phyloP scores from a whole-genome alignment of 345 rosid species.

The Turnera subulata region DNA sequence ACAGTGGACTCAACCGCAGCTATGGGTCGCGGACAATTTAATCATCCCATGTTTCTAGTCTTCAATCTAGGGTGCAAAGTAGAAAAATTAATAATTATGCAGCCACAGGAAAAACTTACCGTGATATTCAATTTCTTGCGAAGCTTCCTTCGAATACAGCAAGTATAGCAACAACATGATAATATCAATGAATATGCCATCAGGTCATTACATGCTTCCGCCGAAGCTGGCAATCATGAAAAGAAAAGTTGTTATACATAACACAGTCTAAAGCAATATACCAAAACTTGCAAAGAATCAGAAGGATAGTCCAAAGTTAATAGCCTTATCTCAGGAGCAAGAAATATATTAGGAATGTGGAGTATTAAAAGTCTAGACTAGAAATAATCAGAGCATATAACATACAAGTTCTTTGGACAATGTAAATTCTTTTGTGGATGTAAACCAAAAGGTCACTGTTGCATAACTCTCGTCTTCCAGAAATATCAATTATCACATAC shows the following conservation, averaged over 20 bases:
- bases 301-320: neutral
- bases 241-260: conserved; percentile 4
- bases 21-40: no score
- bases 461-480: neutral
- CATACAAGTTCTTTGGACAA: no score
- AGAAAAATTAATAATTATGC: conserved; percentile 4
- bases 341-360: no score
- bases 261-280: conserved; percentile 15
- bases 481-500: neutral
- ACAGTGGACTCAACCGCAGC: no score
- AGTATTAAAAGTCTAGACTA: no score
- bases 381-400: no score
- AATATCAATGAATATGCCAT: conserved; percentile 89
- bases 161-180: conserved; percentile 98
- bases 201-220: conserved; percentile 89
- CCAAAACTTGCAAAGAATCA: conserved; percentile 2
- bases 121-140: conserved; percentile 71
- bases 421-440: no score
- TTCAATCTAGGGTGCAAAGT: no score
- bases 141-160: conserved; percentile 90
- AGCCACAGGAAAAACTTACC: conserved; percentile 40
- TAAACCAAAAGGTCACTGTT: no score
- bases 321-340: no score
- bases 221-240: conserved; percentile 59
- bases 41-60: neutral